These are phyloP conservation scores for Aspergillus saccharolyticus DNA, from an alignment of 495 filamentous ascomycete genomes.

Conservation along the genomic window DNA sequence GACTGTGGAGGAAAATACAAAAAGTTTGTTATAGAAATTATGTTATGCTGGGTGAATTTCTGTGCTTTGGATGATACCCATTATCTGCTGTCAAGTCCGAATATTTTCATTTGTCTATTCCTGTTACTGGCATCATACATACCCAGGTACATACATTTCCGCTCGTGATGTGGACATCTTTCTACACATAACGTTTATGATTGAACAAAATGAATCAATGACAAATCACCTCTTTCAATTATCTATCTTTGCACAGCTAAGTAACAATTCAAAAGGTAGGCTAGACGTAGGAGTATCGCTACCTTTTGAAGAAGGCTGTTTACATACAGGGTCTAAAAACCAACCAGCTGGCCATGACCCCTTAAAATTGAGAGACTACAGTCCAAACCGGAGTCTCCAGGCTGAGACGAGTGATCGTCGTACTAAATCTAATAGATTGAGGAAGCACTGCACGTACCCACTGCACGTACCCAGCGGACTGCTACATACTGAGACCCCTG, in stretches of 20 bases:
- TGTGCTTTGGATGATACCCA: slow-evolving; percentile 21
- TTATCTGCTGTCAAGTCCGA: slow-evolving; percentile 6
- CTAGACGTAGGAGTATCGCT: not conserved
- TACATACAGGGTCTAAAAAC: not conserved
- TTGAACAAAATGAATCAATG: not conserved
- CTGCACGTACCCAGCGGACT: slow-evolving; percentile 5
- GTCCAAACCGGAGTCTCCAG: too few relatives aligned
- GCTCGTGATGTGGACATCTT: not conserved
- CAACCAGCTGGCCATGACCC: not conserved
- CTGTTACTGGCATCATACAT: not conserved
- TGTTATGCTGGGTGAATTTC: slow-evolving; percentile 9
- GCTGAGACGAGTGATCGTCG: not conserved
- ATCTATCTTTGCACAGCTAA: too few relatives aligned
- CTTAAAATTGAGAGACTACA: too few relatives aligned
- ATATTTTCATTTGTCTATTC: slow-evolving; percentile 5
- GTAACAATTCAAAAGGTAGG: too few relatives aligned
- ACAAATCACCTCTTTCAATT: too few relatives aligned
- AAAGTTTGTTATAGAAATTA: slow-evolving; percentile 1
- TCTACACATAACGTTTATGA: not conserved
- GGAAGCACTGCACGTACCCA: slow-evolving; percentile 4
- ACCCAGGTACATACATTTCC: slow-evolving; percentile 1
- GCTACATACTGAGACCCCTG: slow-evolving; percentile 3
- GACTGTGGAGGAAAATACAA: not conserved
- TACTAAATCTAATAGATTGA: not conserved
- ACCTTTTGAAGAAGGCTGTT: too few relatives aligned